Base-by-base conservation (phyloP, 345 rosid species). In the Lepidium africanum region DNA sequence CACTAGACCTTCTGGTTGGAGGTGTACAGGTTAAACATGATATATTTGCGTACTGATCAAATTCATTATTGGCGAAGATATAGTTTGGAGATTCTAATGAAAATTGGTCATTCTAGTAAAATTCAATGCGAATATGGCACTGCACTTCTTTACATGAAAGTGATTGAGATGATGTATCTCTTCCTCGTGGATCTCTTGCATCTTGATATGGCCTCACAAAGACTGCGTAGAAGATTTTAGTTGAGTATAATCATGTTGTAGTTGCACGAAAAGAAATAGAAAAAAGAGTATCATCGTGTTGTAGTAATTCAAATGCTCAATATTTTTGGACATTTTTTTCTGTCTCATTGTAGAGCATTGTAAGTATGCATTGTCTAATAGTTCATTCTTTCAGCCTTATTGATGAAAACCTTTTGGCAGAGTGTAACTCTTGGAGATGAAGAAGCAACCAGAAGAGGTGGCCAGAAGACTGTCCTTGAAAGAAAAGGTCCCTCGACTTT, bases 401-500 rank as follows among this genome's bases (percentile, higher is more conserved):
- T 75, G n/a, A 75, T 33, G 58, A 50, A 55, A 9, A 37, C 36
- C 17, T 45, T 70, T 78, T 68, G 59, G 36, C 78, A 85, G 93
- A 90, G 88, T 76, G 98, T 88, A 56, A 92, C 98, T 38, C 81
- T 88, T 47, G 96, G 96, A 63, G 96, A 90, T 60, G 96, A 88
- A 68, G 96, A 88, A 81, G 91, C 96, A 42, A 88, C 84, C 57
- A 66, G 93, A 64, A 83, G 93, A 76, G 91, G 96, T 63, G 91
- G 87, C 67, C 90, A 90, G 63, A 92, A 92, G 81, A 85, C 96
- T 19, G 88, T 88, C 72, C 81, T 82, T 48, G 98, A 90, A 79
- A 85, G 96, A 78, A 85, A 83, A 83, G 96, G 96, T 37, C 96
- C 96, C 52, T 76, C 96, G 56, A 85, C 93, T 14, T 90, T 92